A percentile compares a stretch with the other conserved stretches of the same genome.
phyloP scores from a whole-genome alignment of 2,329 filamentous ascomycete species.

The Mycosphaerella arachidis region DNA sequence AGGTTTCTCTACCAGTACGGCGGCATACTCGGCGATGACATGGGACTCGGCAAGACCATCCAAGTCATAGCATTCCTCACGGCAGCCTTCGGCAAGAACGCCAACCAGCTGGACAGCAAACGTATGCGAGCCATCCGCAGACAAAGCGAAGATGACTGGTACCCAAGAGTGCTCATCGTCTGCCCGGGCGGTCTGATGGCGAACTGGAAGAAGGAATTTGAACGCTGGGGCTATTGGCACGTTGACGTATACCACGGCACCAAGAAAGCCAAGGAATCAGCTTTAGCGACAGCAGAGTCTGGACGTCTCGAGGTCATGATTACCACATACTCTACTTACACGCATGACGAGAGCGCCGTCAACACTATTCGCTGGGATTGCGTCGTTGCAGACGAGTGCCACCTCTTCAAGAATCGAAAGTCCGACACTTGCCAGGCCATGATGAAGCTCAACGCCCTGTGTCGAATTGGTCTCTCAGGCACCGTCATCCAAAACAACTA shows the following conservation, averaged over 20 bases:
- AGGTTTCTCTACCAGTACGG: constrained; percentile 89
- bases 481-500: constrained; percentile 98
- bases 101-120: constrained; percentile 77
- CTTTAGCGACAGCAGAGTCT: constrained; percentile 56
- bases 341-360: constrained; percentile 67
- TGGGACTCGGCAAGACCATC: constrained; percentile 95
- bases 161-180: constrained; percentile 76
- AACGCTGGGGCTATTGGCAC: constrained; percentile 95
- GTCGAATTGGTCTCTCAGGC: constrained; percentile 86
- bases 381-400: constrained; percentile 90
- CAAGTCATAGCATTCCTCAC: constrained; percentile 92
- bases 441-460: constrained; percentile 85
- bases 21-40: constrained; percentile 89
- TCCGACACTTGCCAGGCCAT: constrained; percentile 80
- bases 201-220: constrained; percentile 86
- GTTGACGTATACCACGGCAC: constrained; percentile 73
- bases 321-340: constrained; percentile 88
- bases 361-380: constrained; percentile 91
- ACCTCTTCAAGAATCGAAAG: constrained; percentile 73
- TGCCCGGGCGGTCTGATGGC: constrained; percentile 83
- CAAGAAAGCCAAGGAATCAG: constrained; percentile 38
- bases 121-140: constrained; percentile 82
- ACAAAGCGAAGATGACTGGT: constrained; percentile 60
- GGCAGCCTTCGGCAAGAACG: constrained; percentile 89
- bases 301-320: constrained; percentile 86